Conservation (phyloP, 352 stramenopile species). For the Globisporangium radiosum region DNA sequence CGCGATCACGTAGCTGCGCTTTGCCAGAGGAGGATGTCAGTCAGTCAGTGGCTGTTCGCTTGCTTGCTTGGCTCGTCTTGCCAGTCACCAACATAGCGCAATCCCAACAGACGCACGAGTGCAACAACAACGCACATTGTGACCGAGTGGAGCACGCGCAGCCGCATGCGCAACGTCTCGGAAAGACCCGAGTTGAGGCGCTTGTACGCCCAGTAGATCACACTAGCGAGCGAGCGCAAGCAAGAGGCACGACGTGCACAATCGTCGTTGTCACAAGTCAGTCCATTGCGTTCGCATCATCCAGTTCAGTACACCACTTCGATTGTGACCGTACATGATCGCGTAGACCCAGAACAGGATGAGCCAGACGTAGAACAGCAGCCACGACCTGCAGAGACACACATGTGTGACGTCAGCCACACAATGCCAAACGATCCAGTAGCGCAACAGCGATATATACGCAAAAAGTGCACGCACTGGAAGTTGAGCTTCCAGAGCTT, state of each 20-base stretch:
- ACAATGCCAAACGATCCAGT: neutral
- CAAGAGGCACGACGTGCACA: slow-evolving; percentile 9
- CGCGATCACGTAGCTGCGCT: slow-evolving; percentile 76
- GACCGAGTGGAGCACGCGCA: slow-evolving; percentile 83
- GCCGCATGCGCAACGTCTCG: slow-evolving; percentile 78
- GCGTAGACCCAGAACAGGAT: slow-evolving; percentile 84
- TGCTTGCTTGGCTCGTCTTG: too few relatives aligned
- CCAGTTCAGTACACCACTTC: too few relatives aligned
- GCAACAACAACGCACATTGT: slow-evolving; percentile 55
- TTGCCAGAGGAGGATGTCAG: too few relatives aligned
- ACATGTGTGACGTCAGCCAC: neutral
- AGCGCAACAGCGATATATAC: neutral
- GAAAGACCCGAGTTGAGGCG: slow-evolving; percentile 73
- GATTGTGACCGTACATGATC: slow-evolving; percentile 40
- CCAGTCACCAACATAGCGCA: too few relatives aligned
- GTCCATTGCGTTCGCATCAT: too few relatives aligned
- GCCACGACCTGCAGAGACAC: slow-evolving; percentile 47
- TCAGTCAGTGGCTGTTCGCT: too few relatives aligned
- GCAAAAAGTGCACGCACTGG: slow-evolving; percentile 33
- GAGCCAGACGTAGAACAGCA: slow-evolving; percentile 84
- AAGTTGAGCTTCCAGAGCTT: slow-evolving; percentile 82
- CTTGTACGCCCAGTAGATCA: slow-evolving; percentile 83
- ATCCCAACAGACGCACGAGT: neutral
- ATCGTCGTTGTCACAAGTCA: too few relatives aligned
- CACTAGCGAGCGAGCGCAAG: slow-evolving; percentile 15